Base-by-base conservation (phyloP, 305 asterid species). In the Plantago rigida region DNA sequence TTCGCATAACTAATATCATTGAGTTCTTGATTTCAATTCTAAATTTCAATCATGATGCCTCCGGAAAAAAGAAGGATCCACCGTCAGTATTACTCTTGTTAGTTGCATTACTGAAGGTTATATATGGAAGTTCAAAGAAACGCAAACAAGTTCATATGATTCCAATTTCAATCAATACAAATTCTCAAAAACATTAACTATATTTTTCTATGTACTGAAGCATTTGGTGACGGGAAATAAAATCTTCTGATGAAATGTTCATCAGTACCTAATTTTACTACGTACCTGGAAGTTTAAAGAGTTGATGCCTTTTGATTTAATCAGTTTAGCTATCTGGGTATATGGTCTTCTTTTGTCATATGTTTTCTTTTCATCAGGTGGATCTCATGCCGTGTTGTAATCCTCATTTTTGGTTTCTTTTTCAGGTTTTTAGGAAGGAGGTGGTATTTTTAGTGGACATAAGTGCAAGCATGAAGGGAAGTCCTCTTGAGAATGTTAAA, bases 391-490 rank as follows among this genome's bases (percentile, higher is more conserved):
- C 54, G 24, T 48, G 47, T 28, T 8, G 54, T 29, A 8, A 5
- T 13, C 46, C 22, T 57, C 10, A 6, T 34, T 13, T 51, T 47
- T 46, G 51, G 24, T 49, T 50, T 50, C 26, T 58, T 49, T 28
- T 56, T 17, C 77, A 89, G 97, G 78, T 76, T 76, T 87, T 89
- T 79, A 77, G 75, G 54, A 89, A 80, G 77, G 87, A 87, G 73
- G 75, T 89, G 70, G 81, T 85, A 56, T 82, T 78, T 75, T 58
- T 87, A 36, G 82, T 89, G 39, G 97, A 89, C 54, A 76, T 64
- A 67, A 89, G 96, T 56, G 85, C 71, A 36, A 89, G 97, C 87
- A 89, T 87, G 96, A 75, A 55, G 31, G 94, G 86, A 47, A 67
- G 58, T 51, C 89, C 93, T 11, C 79, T 87, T 36, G 89, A 87